Base-by-base conservation (phyloP, 345 rosid genomes). In the Durio zibethinus region DNA sequence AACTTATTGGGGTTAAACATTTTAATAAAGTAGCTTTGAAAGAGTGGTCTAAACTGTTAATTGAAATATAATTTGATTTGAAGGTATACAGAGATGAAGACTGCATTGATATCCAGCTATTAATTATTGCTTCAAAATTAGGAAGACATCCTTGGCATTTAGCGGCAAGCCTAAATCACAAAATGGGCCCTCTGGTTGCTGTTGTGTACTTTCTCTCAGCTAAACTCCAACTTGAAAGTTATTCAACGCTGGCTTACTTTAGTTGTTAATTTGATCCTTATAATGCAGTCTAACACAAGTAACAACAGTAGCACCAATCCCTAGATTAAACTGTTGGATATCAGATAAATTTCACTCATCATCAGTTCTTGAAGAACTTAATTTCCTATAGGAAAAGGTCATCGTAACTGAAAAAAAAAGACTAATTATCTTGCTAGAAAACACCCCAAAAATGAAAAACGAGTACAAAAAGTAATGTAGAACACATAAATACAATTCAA, bases 11-110 rank as follows among this genome's bases (percentile, higher is more conserved):
- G 18, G 50, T 29, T 38, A 48, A 4, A 71, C 66, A 40, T 52
- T 53, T 47, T 42, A 35, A 75, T 36, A 80, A 67, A 73, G 80
- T 47, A 42, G 38, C 53, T 72, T 53, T 66, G 21, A 80, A 70
- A 45, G 35, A 64, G 79, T 82, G 83, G 79, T 15, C 79, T 31
- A 31, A 31, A 85, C 83, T 78, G 77, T 82, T 82, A 29, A 71
- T 50, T 16, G 31, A 33, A 45, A 73, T 50, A 71, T 66, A 40
- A 48, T 43, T 74, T 52, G 56, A 38, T 61, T 56, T 33, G 53
- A 63, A 73, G 65, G 33, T 48, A 56, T 73, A 20, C 9, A 72
- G 40, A 70, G 21, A 21, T 4, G 45, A 40, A 60, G 21, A 61
- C 27, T 27, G 40, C 35, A 16, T 27, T 12, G 12, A 21, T 38